Evolutionary conservation across 1,284 basidiomycete genomes (phyloP), one percentile per base, ranked within the genome.

Genomic region (Ceratobasidium sp.): DNA sequence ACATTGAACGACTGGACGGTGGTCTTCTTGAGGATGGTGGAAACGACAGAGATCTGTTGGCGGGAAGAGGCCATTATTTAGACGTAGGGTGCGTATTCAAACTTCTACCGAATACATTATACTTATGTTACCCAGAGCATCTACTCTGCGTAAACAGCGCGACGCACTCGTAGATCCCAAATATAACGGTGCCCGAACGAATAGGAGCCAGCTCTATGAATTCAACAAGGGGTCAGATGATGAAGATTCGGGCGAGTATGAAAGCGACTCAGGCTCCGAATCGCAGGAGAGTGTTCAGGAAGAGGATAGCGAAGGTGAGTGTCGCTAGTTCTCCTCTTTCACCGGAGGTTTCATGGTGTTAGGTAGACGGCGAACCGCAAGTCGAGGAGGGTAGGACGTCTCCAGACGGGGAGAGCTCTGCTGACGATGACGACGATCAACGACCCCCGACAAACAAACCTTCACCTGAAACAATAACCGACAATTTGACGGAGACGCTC

Each of bases 41-140:
- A 2, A 80, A 81, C 28, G 80, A 79, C 33, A 48, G 68, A n/a
- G 80, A 81, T 44, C 61, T 80, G 10, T 80, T 81, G 46, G 88
- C 87, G 33, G 89, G 88, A 0, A 87, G 92, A 81, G 91, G 91
- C 80, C 95, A 96, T 84, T 97, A 96, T 83, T 82, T 95, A 57
- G 90, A 94, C 82, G 94, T 96, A 62, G 93, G 93, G 94, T 95
- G 83, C 81, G 90, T 85, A 17, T n/a, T n/a, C n/a, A n/a, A n/a
- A n/a, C n/a, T n/a, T n/a, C n/a, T n/a, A n/a, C n/a, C n/a, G n/a
- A n/a, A n/a, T n/a, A n/a, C n/a, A n/a, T n/a, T n/a, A n/a, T n/a
- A n/a, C n/a, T n/a, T n/a, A n/a, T n/a, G n/a, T n/a, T n/a, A n/a
- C n/a, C n/a, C 77, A 95, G 94, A 2, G 90, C 90, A 13, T 95